Evolutionary conservation across 148 eudicot genomes (phyloP).

Genomic region (Euryodendron excelsum): DNA sequence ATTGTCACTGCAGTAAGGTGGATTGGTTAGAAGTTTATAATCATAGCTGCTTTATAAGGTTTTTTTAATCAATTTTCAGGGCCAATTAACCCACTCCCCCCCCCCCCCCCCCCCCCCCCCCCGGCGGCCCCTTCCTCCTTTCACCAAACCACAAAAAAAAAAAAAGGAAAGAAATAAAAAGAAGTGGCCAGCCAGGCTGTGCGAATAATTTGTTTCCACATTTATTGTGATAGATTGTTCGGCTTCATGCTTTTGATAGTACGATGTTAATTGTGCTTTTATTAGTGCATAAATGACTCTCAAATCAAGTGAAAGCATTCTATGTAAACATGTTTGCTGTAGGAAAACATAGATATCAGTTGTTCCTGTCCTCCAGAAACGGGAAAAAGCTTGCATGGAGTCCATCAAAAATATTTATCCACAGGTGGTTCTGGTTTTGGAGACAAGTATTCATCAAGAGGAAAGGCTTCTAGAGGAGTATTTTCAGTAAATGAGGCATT

Average conservation of each 20-base stretch:
- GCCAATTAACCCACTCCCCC: too few relatives aligned
- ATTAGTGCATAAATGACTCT: background rate
- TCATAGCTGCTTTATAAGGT: too few relatives aligned
- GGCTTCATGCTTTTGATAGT: background rate
- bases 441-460: conserved; percentile 13
- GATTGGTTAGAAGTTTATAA: background rate
- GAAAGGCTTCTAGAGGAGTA: background rate
- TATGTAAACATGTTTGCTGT: background rate
- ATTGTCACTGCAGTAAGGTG: background rate
- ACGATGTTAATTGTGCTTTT: background rate
- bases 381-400: background rate
- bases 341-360: background rate
- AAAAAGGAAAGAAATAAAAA: background rate
- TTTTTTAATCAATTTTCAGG: too few relatives aligned
- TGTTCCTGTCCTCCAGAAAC: background rate
- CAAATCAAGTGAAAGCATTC: background rate
- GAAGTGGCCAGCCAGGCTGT: background rate
- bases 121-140: too few relatives aligned
- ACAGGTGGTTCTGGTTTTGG: background rate
- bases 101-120: too few relatives aligned
- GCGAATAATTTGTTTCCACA: too few relatives aligned
- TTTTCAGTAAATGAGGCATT: conserved; percentile 4
- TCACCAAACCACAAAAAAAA: background rate
- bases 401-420: conserved; percentile 9
- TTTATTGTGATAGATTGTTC: background rate